phyloP scores from a whole-genome alignment of 768 basidiomycete species.

The Amanita subjunquillea region DNA sequence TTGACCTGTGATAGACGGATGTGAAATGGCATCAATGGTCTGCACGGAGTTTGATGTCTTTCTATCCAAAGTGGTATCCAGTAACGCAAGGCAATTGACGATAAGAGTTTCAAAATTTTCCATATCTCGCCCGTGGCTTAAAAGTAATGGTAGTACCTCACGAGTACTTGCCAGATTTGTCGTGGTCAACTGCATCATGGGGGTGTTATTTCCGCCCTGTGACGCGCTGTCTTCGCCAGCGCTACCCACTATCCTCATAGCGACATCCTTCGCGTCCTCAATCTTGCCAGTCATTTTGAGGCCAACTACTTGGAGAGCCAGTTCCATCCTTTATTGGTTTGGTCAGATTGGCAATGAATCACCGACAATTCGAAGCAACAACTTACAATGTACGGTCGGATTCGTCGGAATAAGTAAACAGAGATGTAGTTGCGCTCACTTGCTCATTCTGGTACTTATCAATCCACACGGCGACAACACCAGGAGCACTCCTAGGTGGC shows the following conservation, averaged over 20 bases:
- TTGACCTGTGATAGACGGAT: conserved; percentile 63
- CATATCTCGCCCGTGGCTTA: conserved; percentile 41
- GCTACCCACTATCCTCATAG: conserved; percentile 83
- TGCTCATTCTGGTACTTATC: conserved; percentile 58
- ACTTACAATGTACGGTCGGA: conserved; percentile 80
- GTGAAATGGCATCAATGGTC: conserved; percentile 51
- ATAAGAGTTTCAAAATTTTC: conserved; percentile 68
- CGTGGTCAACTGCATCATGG: conserved; percentile 47
- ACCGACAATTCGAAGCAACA: conserved; percentile 1
- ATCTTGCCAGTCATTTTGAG: conserved; percentile 95
- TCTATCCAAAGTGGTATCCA: conserved; percentile 53
- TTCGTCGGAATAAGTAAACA: conserved; percentile 89
- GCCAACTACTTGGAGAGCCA: conserved; percentile 90
- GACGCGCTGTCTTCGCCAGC: conserved; percentile 35
- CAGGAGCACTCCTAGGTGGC: conserved; percentile 72
- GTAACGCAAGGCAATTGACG: conserved; percentile 68
- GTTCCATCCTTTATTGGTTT: conserved; percentile 64
- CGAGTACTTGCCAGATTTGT: conserved; percentile 25
- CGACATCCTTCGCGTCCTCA: conserved; percentile 87
- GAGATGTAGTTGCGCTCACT: conserved; percentile 35
- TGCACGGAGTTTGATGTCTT: conserved; percentile 31
- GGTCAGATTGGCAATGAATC: conserved; percentile 4
- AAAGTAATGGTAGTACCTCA: conserved; percentile 48
- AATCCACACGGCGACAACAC: conserved; percentile 86
- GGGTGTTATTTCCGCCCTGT: conserved; percentile 20